Evolutionary conservation across 2,329 filamentous ascomycete genomes (phyloP).

Genomic region (Botryotinia calthae): DNA sequence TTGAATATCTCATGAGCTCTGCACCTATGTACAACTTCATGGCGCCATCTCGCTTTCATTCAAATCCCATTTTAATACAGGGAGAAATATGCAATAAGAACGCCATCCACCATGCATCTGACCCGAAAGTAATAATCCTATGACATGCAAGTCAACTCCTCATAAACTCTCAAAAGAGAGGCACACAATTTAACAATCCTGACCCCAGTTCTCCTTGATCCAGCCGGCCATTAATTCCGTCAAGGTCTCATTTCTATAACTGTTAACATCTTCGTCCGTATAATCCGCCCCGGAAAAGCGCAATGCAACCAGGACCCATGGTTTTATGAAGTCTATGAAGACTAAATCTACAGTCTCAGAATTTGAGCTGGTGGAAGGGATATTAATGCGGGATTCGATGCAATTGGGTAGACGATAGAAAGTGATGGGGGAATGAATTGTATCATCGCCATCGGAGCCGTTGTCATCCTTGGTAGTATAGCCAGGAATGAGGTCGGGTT

Average conservation of each 20-base stretch:
- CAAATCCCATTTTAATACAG: not conserved
- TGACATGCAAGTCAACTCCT: not conserved
- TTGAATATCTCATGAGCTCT: not conserved
- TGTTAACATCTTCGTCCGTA: slow-evolving; percentile 46
- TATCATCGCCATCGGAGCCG: slow-evolving; percentile 85
- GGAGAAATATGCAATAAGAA: not conserved
- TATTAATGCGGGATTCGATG: slow-evolving; percentile 66
- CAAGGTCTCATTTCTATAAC: slow-evolving; percentile 53
- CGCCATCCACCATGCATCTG: not conserved
- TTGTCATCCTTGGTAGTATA: slow-evolving; percentile 89
- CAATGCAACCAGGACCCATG: slow-evolving; percentile 74
- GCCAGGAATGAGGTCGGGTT: slow-evolving; percentile 56
- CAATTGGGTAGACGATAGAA: slow-evolving; percentile 82
- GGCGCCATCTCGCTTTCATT: not conserved
- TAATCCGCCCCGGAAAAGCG: slow-evolving; percentile 57
- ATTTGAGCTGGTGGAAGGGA: slow-evolving; percentile 50
- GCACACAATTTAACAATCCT: slow-evolving; percentile 31
- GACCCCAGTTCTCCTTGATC: slow-evolving; percentile 57
- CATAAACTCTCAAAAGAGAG: not conserved
- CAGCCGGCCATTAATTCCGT: slow-evolving; percentile 56
- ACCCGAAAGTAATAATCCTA: not conserved
- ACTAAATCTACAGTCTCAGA: slow-evolving; percentile 81
- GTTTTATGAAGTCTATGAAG: slow-evolving; percentile 87
- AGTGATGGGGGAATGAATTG: slow-evolving; percentile 70
- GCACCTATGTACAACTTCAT: not conserved